A percentile compares a stretch with the other conserved stretches of the same genome.
These are phyloP conservation scores for Solanum corneliomulleri DNA, from an alignment of 257 asterid species.

Conservation along the genomic window DNA sequence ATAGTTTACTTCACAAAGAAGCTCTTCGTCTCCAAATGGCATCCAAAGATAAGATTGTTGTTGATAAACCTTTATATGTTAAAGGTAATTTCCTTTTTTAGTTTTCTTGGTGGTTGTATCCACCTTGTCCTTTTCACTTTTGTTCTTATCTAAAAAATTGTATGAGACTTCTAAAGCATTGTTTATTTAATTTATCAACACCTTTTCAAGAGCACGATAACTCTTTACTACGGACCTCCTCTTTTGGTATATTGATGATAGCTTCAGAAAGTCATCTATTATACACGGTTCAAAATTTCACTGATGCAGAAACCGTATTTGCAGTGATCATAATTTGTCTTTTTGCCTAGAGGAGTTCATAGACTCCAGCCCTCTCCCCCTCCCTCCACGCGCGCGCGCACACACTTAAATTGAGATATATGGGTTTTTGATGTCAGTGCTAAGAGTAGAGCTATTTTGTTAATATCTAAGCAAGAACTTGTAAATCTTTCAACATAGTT, in stretches of 20 bases:
- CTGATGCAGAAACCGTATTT: background rate
- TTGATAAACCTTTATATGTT: constrained; percentile 82
- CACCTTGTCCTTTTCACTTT: background rate
- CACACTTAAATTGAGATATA: background rate
- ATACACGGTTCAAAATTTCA: background rate
- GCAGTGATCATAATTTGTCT: background rate
- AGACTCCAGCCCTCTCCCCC: background rate
- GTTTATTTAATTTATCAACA: background rate
- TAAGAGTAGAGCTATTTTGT: background rate
- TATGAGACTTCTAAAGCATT: background rate
- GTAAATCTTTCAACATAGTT: background rate
- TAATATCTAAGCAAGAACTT: background rate
- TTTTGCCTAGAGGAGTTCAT: background rate
- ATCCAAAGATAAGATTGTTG: constrained; percentile 78
- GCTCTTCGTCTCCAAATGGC: constrained; percentile 97
- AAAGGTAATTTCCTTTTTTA: constrained; percentile 42
- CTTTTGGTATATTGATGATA: background rate
- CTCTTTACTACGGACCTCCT: background rate
- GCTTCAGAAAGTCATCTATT: background rate
- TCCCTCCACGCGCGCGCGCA: too few species aligned
- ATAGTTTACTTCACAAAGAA: constrained; percentile 98
- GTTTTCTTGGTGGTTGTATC: background rate
- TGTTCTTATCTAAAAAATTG: background rate
- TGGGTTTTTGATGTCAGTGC: background rate
- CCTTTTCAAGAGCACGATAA: background rate